Conservation (phyloP, 495 filamentous ascomycete genomes). For the Darksidea phi region DNA sequence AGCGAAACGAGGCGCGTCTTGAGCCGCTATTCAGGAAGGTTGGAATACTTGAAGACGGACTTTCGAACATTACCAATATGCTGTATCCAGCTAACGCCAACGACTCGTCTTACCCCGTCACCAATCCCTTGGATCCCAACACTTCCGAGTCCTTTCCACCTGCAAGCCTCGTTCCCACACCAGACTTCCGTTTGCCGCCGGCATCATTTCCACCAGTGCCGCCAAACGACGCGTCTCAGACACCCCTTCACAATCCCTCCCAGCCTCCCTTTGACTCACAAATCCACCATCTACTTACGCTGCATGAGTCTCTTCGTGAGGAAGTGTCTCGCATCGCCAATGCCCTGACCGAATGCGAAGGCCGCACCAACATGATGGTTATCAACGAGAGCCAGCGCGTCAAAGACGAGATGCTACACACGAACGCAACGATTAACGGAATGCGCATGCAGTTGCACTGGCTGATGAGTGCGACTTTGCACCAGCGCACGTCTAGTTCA, state of each 20-base stretch:
- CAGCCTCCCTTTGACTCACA: constrained; percentile 45
- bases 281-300: constrained; percentile 61
- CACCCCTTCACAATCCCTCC: constrained; percentile 25
- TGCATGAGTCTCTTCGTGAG: constrained; percentile 66
- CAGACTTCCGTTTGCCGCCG: constrained; percentile 33
- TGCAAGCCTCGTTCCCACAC: constrained; percentile 24
- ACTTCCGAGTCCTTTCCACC: constrained; percentile 19
- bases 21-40: constrained; percentile 58
- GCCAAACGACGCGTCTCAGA: constrained; percentile 21
- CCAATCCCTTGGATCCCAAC: constrained; percentile 33
- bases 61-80: constrained; percentile 50
- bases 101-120: constrained; percentile 29
- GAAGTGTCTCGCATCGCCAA: constrained; percentile 61
- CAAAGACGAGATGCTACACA: constrained; percentile 67
- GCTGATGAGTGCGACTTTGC: constrained; percentile 62
- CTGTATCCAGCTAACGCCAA: constrained; percentile 38
- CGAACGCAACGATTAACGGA: constrained; percentile 61
- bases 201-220: constrained; percentile 31
- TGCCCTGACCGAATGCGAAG: constrained; percentile 62
- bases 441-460: constrained; percentile 69
- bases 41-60: constrained; percentile 57
- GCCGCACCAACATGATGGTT: constrained; percentile 63
- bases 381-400: constrained; percentile 66
- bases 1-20: constrained; percentile 57
- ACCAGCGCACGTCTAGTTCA: constrained; percentile 36